phyloP scores from a whole-genome alignment of 192 early-diverging fungal genomes.

The Paraglomus brasilianum region DNA sequence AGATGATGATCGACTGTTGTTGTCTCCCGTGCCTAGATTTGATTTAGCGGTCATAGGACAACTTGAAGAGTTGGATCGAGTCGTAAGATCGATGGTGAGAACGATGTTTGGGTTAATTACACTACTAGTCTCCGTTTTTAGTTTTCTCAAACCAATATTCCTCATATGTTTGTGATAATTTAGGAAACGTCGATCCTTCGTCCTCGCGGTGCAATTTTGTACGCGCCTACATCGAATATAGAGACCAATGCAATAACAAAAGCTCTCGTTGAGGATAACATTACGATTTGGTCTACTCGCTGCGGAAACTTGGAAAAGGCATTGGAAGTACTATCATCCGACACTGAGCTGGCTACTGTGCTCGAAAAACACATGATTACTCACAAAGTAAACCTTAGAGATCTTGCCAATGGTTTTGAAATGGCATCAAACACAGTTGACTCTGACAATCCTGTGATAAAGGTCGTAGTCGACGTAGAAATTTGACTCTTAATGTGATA shows the following conservation, averaged over 20 bases:
- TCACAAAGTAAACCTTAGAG: neutral
- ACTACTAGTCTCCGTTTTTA: too few species aligned
- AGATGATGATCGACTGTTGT: neutral
- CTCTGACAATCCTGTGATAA: too few species aligned
- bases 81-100: neutral
- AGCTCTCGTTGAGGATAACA: neutral
- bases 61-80: neutral
- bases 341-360: neutral
- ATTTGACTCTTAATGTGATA: too few species aligned
- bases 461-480: too few species aligned
- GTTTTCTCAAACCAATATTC: too few species aligned
- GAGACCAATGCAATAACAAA: neutral
- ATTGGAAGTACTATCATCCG: neutral
- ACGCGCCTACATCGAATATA: neutral
- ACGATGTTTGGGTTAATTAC: too few species aligned
- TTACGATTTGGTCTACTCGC: constrained; percentile 10
- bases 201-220: too few species aligned
- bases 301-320: neutral
- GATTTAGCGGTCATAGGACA: constrained; percentile 3
- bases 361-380: constrained; percentile 7
- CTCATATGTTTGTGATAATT: too few species aligned
- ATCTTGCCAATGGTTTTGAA: neutral
- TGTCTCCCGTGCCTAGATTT: constrained; percentile 8
- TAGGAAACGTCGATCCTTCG: too few species aligned
- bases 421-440: neutral